Percentiles rank a stretch among this genome's conserved stretches.
Conservation (phyloP, 2,329 filamentous ascomycete species). For the Alternaria brassicae region DNA sequence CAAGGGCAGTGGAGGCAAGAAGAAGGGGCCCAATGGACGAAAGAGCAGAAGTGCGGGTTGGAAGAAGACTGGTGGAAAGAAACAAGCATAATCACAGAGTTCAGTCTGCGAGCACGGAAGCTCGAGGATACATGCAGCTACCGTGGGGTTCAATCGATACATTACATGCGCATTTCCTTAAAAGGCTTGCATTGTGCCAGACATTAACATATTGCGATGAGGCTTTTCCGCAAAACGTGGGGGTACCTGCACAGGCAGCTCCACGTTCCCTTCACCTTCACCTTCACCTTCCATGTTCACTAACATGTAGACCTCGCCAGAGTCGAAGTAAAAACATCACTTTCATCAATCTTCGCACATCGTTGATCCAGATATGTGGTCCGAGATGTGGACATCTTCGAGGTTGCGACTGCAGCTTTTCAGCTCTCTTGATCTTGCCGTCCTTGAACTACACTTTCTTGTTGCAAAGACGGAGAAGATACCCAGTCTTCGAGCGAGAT, state of each 20-base stretch:
- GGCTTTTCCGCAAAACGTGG: not conserved
- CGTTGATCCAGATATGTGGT: not conserved
- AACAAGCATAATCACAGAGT: constrained; percentile 12
- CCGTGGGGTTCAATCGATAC: not conserved
- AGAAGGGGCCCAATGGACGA: constrained; percentile 53
- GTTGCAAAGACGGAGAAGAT: not conserved
- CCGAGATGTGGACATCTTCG: not conserved
- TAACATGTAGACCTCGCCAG: not conserved
- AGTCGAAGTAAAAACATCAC: not conserved
- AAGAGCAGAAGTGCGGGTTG: constrained; percentile 55
- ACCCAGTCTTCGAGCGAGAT: not conserved
- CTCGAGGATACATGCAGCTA: not conserved
- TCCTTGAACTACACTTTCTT: not conserved
- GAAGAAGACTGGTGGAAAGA: constrained; percentile 52
- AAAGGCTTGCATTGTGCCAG: not conserved
- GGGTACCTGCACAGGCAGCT: not conserved
- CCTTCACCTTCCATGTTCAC: not conserved
- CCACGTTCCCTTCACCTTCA: not conserved
- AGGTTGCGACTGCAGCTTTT: not conserved
- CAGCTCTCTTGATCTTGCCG: not conserved
- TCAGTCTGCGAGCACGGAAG: not conserved
- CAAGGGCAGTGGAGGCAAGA: constrained; percentile 55
- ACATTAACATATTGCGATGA: not conserved
- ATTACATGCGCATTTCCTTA: not conserved
- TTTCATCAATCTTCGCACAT: not conserved